Evolutionary conservation across 495 filamentous ascomycete species (phyloP), one percentile per base, ranked within the genome.

Genomic region (Aspergillus homomorphus): DNA sequence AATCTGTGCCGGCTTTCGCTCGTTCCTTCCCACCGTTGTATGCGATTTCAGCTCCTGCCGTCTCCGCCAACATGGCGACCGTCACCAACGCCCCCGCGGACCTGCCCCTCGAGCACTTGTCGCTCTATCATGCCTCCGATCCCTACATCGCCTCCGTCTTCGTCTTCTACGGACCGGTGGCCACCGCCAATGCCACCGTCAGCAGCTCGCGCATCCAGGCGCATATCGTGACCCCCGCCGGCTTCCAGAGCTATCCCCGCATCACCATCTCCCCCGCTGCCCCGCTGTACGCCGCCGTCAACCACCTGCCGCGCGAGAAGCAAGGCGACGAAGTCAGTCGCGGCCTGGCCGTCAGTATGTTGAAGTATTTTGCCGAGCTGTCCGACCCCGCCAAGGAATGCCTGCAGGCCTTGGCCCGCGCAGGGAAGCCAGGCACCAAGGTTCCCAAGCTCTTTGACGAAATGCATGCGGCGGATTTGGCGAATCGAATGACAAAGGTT

Each of bases 301-400:
- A 88, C 67, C 85, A 95, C 68, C 82, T 99, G n/a, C 90, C 95
- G 21, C 86, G 89, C 56, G 92, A 96, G 65, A 89, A 89, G 71
- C 94, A 98, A 78, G 93, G 92, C 43, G 90, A 96, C 69, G 92
- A 96, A 68, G 76, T 96, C 33, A 90, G 84, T 71, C 86, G 94
- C 18, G 94, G 89, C 1, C 79, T 99, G 44, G 94, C 94, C 38
- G 92, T 98, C 69, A 88, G 89, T 51, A 78, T 98, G 68, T 80
- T 90, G 68, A 98, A 93, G 68, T 99, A 97, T 75, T 98, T 96
- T 63, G 81, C 82, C 30, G 92, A 96, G 69, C 75, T 98, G 49
- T 87, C 92, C 16, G 86, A 90, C 43, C 73, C 77, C 24, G 82
- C 92, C 59, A 95, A 90, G 76, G 80, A 81, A 59, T 78, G 72